These are phyloP conservation scores for Salvia rosmarinus DNA, from an alignment of 257 asterid species.

Conservation along the genomic window DNA sequence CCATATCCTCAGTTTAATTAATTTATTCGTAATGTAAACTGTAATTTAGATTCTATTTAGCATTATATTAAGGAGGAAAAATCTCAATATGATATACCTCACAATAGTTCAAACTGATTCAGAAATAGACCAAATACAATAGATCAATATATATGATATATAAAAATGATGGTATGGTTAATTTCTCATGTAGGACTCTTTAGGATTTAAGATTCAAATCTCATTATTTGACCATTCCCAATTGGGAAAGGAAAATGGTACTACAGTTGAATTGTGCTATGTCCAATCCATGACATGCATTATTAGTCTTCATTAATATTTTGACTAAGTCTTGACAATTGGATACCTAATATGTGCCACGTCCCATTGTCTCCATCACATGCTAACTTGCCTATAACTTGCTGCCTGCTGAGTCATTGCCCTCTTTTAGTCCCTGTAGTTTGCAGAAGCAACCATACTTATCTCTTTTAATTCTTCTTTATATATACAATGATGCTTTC, in stretches of 20 bases:
- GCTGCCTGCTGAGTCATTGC: conserved; percentile 32
- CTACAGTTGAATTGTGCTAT: neutral
- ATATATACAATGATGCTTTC: no score
- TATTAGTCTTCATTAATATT: conserved; percentile 15
- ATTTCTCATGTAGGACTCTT: neutral
- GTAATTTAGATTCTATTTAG: no score
- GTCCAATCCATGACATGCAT: neutral
- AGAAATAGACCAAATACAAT: neutral
- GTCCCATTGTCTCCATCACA: conserved; percentile 21
- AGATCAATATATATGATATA: neutral
- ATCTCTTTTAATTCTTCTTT: neutral
- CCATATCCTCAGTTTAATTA: no score
- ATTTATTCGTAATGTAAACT: no score
- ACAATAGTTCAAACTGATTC: neutral
- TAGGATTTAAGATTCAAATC: neutral
- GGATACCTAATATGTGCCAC: conserved; percentile 29
- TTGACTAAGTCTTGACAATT: conserved; percentile 29
- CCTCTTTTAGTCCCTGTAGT: neutral
- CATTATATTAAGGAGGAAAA: no score
- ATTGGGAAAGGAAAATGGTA: neutral
- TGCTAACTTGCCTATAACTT: conserved; percentile 1
- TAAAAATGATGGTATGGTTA: neutral
- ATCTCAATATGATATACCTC: neutral
- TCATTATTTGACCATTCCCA: neutral
- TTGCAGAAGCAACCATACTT: conserved; percentile 20